Evolutionary conservation across 1,284 basidiomycete genomes (phyloP).

Genomic region (Mycena sp.): DNA sequence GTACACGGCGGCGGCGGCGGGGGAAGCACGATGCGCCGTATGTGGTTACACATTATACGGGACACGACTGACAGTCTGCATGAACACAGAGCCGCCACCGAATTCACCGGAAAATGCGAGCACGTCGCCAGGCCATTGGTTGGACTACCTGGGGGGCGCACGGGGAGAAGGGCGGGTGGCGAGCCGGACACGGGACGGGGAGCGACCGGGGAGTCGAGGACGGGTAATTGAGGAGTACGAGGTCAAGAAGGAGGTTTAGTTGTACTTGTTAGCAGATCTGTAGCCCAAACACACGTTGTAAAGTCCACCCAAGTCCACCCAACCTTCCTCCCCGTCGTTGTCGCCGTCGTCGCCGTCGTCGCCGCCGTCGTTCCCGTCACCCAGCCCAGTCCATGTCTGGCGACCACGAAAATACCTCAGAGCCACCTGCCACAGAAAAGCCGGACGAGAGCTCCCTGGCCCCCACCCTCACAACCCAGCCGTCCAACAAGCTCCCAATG

Average conservation of each 20-base stretch:
- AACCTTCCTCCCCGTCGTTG: too few species aligned
- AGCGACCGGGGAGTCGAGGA: constrained; percentile 27
- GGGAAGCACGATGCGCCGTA: constrained; percentile 13
- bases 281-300: neutral
- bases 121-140: constrained; percentile 18
- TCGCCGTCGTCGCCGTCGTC: too few species aligned
- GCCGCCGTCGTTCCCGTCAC: neutral
- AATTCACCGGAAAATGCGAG: constrained; percentile 4
- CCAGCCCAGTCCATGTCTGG: constrained; percentile 7
- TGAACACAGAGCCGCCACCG: neutral
- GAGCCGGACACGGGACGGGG: constrained; percentile 16
- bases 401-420: constrained; percentile 1
- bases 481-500: neutral
- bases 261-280: neutral
- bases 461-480: neutral
- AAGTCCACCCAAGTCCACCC: neutral
- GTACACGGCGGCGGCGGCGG: constrained; percentile 20
- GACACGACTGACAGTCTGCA: neutral
- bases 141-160: constrained; percentile 21
- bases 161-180: constrained; percentile 3
- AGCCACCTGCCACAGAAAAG: neutral
- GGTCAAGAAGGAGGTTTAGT: constrained; percentile 27
- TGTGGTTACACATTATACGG: neutral
- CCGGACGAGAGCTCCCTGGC: neutral
- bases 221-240: constrained; percentile 26